Percentiles rank a stretch among this genome's conserved stretches.
Evolutionary conservation across 441 rosid genomes (phyloP).

Genomic region (Viola pubescens): DNA sequence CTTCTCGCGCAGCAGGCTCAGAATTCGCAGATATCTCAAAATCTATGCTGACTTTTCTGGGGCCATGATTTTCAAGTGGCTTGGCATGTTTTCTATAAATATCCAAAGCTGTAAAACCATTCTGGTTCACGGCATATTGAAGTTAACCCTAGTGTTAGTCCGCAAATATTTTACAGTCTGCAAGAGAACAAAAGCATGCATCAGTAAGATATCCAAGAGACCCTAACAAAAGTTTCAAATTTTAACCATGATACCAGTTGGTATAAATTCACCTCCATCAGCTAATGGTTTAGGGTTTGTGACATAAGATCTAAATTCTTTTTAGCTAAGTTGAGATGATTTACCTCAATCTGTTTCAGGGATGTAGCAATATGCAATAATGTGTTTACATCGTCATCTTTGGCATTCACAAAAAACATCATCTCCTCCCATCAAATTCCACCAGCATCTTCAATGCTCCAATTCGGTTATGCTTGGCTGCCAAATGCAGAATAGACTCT

Average conservation of each 20-base stretch:
- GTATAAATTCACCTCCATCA: no score
- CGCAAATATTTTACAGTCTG: constrained; percentile 1
- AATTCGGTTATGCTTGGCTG: constrained; percentile 15
- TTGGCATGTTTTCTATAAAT: constrained; percentile 1
- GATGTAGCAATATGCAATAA: constrained; percentile 9
- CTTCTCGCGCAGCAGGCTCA: no score
- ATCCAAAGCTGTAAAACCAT: constrained; percentile 11
- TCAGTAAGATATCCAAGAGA: constrained; percentile 7
- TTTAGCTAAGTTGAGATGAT: no score
- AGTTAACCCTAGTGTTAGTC: neutral
- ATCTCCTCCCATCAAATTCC: constrained; percentile 8
- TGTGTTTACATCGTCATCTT: constrained; percentile 20
- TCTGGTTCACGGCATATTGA: neutral
- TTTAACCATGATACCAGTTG: no score
- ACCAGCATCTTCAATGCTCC: constrained; percentile 21
- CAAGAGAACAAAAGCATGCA: neutral
- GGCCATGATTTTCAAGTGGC: neutral
- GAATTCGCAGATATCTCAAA: no score
- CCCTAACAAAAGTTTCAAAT: constrained; percentile 9
- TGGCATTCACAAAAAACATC: constrained; percentile 11
- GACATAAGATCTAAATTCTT: no score
- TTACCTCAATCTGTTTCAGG: constrained; percentile 16
- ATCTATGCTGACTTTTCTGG: neutral
- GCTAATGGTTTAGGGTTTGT: no score
- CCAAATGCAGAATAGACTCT: constrained; percentile 23